Base-by-base conservation (phyloP, 225 moss, liverwort and hornwort species). In the Anthoceros angustus region DNA sequence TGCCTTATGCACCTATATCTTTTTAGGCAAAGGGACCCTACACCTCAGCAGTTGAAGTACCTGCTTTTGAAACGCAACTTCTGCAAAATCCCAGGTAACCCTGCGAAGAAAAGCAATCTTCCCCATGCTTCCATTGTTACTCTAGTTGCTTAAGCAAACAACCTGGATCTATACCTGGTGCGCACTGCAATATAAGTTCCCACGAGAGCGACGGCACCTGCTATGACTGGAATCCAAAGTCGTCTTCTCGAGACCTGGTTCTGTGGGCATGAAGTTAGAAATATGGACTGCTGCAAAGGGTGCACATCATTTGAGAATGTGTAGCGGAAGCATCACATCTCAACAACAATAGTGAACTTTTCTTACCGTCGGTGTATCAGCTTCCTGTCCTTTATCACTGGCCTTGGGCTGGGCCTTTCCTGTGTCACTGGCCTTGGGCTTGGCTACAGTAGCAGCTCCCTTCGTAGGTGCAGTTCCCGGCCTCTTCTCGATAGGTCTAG, bases 1-100 rank as follows among this genome's bases (percentile, higher is more conserved):
- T 55, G 55, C 55, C 55, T 55, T 8, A 15, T 23, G 55, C 55
- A 55, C 8, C 18, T 55, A 23, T 4, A 55, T 32, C 8, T 55
- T 55, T 23, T 15, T 18, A 8, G 55, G 18, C 55, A 23, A 55
- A 15, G 4, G 55, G 12, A 55, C 8, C 55, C 55, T 55, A 55
- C 55, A 55, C 55, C 55, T 18, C 55, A 55, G n/a, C 55, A 55
- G n/a, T 18, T 55, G 55, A 55, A 55, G 55, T 55, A 55, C 55
- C 55, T 55, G 55, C 55, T 20, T 55, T 55, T 55, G 55, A 55
- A 18, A 55, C 55, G 55, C 55, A 55, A 55, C 55, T 55, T 55
- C 55, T 55, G 55, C n/a, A 55, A 18, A 9, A 55, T 55, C 55
- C 55, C 55, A 55, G 55, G 55, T 15, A 7, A 55, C 18, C 55